Conservation (phyloP, 331 rosid species). For the Spiraea crenata region DNA sequence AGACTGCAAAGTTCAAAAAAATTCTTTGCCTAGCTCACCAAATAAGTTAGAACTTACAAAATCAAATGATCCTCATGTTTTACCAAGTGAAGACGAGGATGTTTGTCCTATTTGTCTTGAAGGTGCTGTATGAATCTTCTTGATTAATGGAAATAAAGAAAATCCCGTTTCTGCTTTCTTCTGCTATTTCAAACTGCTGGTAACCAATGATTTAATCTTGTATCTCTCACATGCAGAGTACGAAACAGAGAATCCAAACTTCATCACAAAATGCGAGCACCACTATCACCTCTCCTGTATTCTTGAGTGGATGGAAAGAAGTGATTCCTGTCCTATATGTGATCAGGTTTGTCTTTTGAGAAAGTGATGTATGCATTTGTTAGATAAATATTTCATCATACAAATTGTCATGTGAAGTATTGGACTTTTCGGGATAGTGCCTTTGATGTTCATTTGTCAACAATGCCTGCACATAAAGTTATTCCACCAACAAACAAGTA, state of each 20-base stretch:
- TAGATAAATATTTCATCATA: not conserved
- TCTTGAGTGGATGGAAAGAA: slow-evolving; percentile 96
- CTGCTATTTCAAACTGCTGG: not conserved
- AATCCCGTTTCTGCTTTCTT: not conserved
- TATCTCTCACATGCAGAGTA: slow-evolving; percentile 49
- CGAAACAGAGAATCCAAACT: slow-evolving; percentile 66
- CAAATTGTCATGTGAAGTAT: not conserved
- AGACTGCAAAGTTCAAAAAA: slow-evolving; percentile 46
- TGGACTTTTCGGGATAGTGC: not conserved
- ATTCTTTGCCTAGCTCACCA: slow-evolving; percentile 44
- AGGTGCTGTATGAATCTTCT: slow-evolving; percentile 36
- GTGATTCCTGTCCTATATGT: slow-evolving; percentile 84
- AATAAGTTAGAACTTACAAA: slow-evolving; percentile 42
- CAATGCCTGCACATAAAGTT: slow-evolving; percentile 4
- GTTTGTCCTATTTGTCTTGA: slow-evolving; percentile 88
- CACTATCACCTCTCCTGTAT: slow-evolving; percentile 82
- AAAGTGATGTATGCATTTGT: not conserved
- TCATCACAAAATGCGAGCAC: slow-evolving; percentile 62
- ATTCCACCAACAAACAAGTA: not conserved
- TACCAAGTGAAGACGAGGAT: slow-evolving; percentile 61
- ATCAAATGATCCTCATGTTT: slow-evolving; percentile 32
- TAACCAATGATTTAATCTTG: slow-evolving; percentile 9
- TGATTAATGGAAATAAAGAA: not conserved
- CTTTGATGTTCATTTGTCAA: not conserved
- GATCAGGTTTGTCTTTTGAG: slow-evolving; percentile 51